These are phyloP conservation scores for Massariosphaeria phaeospora DNA, from an alignment of 495 filamentous ascomycete species.

Conservation along the genomic window DNA sequence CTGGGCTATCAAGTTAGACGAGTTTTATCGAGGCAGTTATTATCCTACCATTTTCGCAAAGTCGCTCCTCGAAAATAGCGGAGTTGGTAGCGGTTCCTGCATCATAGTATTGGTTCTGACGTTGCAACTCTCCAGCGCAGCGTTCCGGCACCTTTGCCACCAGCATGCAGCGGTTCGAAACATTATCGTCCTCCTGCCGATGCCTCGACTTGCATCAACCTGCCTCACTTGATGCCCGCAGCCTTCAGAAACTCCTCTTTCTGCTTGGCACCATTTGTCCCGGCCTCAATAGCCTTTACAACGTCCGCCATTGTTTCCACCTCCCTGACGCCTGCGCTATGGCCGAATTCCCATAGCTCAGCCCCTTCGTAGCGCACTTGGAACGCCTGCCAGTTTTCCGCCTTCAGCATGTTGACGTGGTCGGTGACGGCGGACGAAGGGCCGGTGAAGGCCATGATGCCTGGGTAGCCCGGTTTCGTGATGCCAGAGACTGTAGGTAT, in stretches of 20 bases:
- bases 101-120: too few species aligned
- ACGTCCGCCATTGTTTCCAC: conserved; percentile 40
- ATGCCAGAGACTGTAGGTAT: conserved; percentile 33
- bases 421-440: conserved; percentile 34
- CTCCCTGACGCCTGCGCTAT: conserved; percentile 36
- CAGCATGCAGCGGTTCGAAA: too few species aligned
- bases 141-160: too few species aligned
- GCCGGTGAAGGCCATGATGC: conserved; percentile 39
- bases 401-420: conserved; percentile 39
- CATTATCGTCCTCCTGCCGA: too few species aligned
- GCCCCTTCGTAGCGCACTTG: conserved; percentile 38
- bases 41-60: too few species aligned
- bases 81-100: too few species aligned
- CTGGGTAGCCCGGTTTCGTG: conserved; percentile 43
- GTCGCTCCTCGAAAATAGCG: too few species aligned
- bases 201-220: too few species aligned
- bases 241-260: conserved; percentile 39
- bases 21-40: too few species aligned
- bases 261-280: conserved; percentile 4
- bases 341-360: conserved; percentile 35
- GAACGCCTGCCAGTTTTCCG: conserved; percentile 41
- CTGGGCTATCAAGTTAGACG: too few species aligned
- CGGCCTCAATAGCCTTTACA: conserved; percentile 34
- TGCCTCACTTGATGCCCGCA: conserved; percentile 41
- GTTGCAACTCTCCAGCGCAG: too few species aligned